Evolutionary conservation across 768 basidiomycete species (phyloP).

Genomic region (Lactarius hengduanensis): DNA sequence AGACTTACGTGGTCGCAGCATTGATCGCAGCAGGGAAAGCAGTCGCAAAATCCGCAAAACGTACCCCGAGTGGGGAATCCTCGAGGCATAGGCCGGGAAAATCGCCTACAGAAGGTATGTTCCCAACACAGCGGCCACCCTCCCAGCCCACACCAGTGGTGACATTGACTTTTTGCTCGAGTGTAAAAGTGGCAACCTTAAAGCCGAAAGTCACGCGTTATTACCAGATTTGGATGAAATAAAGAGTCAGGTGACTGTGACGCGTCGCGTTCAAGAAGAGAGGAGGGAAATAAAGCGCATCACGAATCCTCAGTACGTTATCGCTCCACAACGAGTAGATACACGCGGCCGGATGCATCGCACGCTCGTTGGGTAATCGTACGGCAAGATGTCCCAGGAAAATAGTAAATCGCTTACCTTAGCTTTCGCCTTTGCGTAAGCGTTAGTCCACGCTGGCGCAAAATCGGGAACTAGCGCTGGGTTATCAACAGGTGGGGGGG

Average conservation of each 20-base stretch:
- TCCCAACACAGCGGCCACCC: constrained; percentile 66
- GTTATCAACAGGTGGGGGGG: constrained; percentile 52
- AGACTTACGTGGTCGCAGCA: constrained; percentile 69
- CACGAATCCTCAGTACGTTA: background rate
- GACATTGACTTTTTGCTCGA: constrained; percentile 29
- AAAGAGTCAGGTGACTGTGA: background rate
- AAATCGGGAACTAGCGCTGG: constrained; percentile 48
- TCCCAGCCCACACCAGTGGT: constrained; percentile 46
- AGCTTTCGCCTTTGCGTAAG: constrained; percentile 55
- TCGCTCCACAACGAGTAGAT: background rate
- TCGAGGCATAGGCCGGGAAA: constrained; percentile 76
- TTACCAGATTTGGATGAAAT: background rate
- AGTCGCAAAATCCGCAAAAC: constrained; percentile 68
- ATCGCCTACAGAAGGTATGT: constrained; percentile 51
- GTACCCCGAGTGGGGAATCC: constrained; percentile 77
- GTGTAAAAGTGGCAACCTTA: constrained; percentile 23
- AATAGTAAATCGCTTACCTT: constrained; percentile 14
- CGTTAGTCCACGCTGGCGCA: constrained; percentile 52
- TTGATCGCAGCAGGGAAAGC: constrained; percentile 86
- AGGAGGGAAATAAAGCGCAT: background rate
- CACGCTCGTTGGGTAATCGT: background rate
- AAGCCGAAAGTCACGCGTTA: background rate
- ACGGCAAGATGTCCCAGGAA: background rate
- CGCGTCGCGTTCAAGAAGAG: background rate
- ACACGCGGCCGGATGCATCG: background rate